Percentiles rank a stretch among this genome's conserved stretches.
Conservation (phyloP, 1,139 yeast species). For the Wickerhamomyces sp. region DNA sequence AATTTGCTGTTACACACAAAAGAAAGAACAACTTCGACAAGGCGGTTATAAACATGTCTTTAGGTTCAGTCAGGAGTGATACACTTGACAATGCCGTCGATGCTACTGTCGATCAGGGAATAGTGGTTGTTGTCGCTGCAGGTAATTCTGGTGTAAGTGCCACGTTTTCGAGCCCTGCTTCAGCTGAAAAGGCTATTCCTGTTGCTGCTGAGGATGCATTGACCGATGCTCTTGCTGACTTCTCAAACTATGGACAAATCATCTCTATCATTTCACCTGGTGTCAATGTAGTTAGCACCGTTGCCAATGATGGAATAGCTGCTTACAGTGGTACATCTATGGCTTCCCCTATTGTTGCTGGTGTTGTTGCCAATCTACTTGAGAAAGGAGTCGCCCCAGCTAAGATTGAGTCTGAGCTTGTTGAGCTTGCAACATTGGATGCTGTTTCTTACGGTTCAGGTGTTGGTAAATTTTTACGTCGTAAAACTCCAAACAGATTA, state of each 20-base stretch:
- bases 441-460: too few relatives aligned
- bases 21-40: conserved; percentile 41
- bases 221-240: conserved; percentile 60
- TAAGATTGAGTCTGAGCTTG: conserved; percentile 35
- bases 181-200: conserved; percentile 64
- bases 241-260: conserved; percentile 85
- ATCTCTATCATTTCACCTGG: conserved; percentile 43
- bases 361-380: conserved; percentile 60
- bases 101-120: conserved; percentile 67
- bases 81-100: conserved; percentile 68
- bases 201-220: conserved; percentile 84
- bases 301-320: too few relatives aligned
- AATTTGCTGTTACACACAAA: conserved; percentile 62
- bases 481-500: too few relatives aligned
- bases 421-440: conserved; percentile 31
- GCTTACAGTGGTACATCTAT: conserved; percentile 93
- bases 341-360: conserved; percentile 81
- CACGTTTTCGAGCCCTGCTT: conserved; percentile 75
- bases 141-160: conserved; percentile 79
- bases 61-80: conserved; percentile 63
- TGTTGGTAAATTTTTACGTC: too few relatives aligned
- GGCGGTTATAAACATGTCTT: conserved; percentile 71
- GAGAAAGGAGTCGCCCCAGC: conserved; percentile 49
- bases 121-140: conserved; percentile 80
- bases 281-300: too few relatives aligned